A percentile compares a stretch with the other conserved stretches of the same genome.
Conservation (phyloP, 176 grass and related monocot species). For the Pharus latifolius region DNA sequence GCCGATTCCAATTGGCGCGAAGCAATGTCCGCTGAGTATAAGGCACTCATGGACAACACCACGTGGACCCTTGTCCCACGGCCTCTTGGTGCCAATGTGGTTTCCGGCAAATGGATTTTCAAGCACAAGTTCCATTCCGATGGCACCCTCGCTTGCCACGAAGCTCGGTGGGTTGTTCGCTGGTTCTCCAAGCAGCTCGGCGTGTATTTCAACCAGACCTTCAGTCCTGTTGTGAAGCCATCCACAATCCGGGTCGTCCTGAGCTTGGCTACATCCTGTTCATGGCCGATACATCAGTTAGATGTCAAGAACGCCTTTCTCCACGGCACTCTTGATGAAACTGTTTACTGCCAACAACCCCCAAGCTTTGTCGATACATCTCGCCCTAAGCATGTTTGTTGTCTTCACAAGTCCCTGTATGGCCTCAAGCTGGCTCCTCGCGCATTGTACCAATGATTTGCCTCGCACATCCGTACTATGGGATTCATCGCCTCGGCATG, state of each 20-base stretch:
- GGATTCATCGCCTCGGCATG: too few relatives aligned
- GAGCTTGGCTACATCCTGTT: background rate
- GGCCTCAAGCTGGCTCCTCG: background rate
- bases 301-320: background rate
- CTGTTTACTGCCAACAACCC: background rate
- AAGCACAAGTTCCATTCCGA: background rate
- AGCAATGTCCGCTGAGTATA: background rate
- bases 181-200: background rate
- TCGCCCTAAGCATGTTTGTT: background rate
- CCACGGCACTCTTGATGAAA: background rate
- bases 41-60: rapidly evolving
- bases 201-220: background rate
- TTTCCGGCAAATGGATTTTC: background rate
- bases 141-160: background rate
- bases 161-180: background rate
- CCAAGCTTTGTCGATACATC: background rate
- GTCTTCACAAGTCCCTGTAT: background rate
- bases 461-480: background rate
- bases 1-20: background rate
- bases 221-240: background rate
- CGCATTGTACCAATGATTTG: background rate
- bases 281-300: background rate
- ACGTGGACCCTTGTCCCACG: background rate
- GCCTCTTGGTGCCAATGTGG: background rate
- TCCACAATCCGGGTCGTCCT: background rate